phyloP scores from a whole-genome alignment of 2,329 filamentous ascomycete species.

The Penicillium sp. region DNA sequence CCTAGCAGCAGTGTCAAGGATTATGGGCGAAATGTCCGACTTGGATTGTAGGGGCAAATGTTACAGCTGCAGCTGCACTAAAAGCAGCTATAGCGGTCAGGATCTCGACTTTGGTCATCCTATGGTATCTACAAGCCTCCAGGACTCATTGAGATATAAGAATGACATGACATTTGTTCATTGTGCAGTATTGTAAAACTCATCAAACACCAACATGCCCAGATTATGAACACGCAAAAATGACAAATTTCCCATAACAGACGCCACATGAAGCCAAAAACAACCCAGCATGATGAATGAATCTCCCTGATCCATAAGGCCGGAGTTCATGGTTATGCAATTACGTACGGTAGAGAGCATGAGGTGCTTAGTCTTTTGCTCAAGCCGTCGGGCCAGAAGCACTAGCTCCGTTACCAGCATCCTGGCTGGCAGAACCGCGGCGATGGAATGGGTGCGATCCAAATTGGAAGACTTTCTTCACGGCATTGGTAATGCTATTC shows the following conservation, averaged over 20 bases:
- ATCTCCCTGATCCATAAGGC: not conserved
- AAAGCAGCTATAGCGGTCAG: no score
- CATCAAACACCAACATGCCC: slow-evolving; percentile 6
- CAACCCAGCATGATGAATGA: not conserved
- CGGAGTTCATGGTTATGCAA: slow-evolving; percentile 4
- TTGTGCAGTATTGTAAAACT: slow-evolving; percentile 1
- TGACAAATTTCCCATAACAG: not conserved
- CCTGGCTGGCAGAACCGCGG: slow-evolving; percentile 31
- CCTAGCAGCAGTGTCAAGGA: no score
- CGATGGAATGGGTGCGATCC: slow-evolving; percentile 39
- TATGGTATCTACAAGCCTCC: no score
- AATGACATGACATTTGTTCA: slow-evolving; percentile 1
- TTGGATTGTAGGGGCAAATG: no score
- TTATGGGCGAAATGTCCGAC: no score
- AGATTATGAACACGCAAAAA: slow-evolving; percentile 7
- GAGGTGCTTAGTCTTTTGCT: not conserved
- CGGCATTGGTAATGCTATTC: slow-evolving; percentile 40
- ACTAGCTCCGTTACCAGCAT: slow-evolving; percentile 8
- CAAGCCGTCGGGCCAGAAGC: slow-evolving; percentile 5
- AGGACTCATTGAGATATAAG: not conserved
- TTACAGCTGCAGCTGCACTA: no score
- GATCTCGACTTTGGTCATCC: no score
- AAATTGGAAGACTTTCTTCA: slow-evolving; percentile 44
- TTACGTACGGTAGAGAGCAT: slow-evolving; percentile 1
- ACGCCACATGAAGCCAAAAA: slow-evolving; percentile 4